Percentiles rank a stretch among this genome's conserved stretches.
These are phyloP conservation scores for Beauveria caledonica DNA, from an alignment of 2,329 filamentous ascomycete species.

Conservation along the genomic window DNA sequence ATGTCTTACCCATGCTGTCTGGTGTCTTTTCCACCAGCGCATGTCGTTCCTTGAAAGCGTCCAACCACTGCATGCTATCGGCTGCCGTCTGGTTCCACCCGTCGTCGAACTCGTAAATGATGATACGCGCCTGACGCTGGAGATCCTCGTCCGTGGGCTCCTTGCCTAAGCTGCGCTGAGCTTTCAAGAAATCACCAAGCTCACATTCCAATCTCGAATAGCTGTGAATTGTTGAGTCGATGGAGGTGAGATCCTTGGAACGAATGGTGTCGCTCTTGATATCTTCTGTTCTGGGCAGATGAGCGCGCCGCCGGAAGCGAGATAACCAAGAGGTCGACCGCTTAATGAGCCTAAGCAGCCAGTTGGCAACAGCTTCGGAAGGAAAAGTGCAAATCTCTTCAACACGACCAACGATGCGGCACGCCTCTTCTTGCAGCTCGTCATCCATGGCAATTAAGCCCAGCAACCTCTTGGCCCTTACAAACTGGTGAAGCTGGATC, in stretches of 20 bases:
- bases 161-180: conserved; percentile 35
- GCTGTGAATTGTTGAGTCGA: conserved; percentile 53
- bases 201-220: conserved; percentile 48
- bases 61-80: conserved; percentile 47
- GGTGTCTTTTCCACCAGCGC: conserved; percentile 14
- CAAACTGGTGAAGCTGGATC: conserved; percentile 44
- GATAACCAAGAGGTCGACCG: conserved; percentile 46
- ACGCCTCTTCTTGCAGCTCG: conserved; percentile 52
- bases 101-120: conserved; percentile 55
- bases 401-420: conserved; percentile 47
- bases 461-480: conserved; percentile 40
- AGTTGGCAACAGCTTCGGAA: conserved; percentile 44
- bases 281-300: conserved; percentile 49
- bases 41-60: conserved; percentile 43
- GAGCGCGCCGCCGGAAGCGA: conserved; percentile 46
- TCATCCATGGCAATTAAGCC: conserved; percentile 52
- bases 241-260: conserved; percentile 44
- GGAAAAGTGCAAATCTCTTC: conserved; percentile 43
- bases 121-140: conserved; percentile 48
- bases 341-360: conserved; percentile 45
- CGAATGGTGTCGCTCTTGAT: conserved; percentile 39
- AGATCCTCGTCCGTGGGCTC: conserved; percentile 46
- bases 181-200: conserved; percentile 42
- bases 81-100: conserved; percentile 57
- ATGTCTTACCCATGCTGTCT: conserved; percentile 4